Evolutionary conservation across 192 early-diverging fungal genomes (phyloP), one percentile per base, ranked within the genome.

Genomic region (Mortierella claussenii): DNA sequence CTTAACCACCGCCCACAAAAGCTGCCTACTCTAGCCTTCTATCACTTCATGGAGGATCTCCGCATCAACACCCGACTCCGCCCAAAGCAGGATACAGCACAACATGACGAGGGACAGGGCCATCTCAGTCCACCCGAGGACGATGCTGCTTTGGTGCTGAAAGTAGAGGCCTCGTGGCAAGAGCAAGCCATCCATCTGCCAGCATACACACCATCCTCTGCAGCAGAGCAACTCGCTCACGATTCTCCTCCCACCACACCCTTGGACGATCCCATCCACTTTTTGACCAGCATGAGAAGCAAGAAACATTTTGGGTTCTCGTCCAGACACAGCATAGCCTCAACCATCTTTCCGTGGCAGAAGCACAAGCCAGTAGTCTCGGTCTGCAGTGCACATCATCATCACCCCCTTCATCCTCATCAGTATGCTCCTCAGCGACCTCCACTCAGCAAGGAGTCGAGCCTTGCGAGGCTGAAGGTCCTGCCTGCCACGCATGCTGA

Each of bases 221-320:
- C 71, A 11, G 71, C 62, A 18, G 54, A 52, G 13, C 63, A 75
- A 26, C 24, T 28, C 17, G 40, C 9, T 8, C 51, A 23, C 5
- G 57, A 60, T 26, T 75, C 71, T 10, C 71, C 51, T 0, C 51
- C 71, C 2, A 73, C 69, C 0, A 65, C 62, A 0, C 71, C 63
- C 1, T 24, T 65, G 10, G 71, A 75, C 21, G 71, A 75, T 31
- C 71, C 71, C n/a, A 75, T 75, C 33, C 52, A 75, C 27, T 10
- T n/a, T n/a, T n/a, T n/a, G n/a, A n/a, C n/a, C n/a, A n/a, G 46
- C 8, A 23, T 57, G 1, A 56, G 62, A n/a, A 66, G 63, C 18
- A 60, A 60, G 20, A 75, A 75, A 32, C 71, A 75, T 26, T 75
- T 75, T 30, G 71, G 71, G 1, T 75, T 75, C 57, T 75, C 71